phyloP scores from a whole-genome alignment of 2,329 filamentous ascomycete species.

The Plenodomus lindquistii region DNA sequence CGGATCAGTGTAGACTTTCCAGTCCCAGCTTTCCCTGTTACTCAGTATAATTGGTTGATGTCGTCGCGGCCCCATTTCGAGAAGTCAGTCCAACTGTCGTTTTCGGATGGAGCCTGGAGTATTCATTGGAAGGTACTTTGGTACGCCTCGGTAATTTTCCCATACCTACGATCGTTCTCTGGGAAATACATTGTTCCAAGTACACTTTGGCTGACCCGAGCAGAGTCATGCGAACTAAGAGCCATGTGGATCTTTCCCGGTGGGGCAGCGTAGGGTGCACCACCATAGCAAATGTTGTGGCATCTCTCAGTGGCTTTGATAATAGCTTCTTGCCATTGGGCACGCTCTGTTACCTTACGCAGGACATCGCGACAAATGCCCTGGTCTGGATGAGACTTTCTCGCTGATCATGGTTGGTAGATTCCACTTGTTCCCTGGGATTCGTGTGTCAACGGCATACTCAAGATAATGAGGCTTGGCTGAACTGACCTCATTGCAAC shows the following conservation, averaged over 20 bases:
- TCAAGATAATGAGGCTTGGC: too few relatives aligned
- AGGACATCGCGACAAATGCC: neutral
- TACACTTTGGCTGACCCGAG: neutral
- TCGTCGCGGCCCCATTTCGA: neutral
- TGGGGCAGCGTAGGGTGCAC: neutral
- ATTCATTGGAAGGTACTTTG: constrained; percentile 12
- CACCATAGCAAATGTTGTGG: neutral
- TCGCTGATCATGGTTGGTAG: neutral
- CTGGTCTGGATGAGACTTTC: neutral
- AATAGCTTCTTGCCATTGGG: neutral
- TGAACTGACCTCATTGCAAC: neutral
- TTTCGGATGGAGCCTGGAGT: neutral
- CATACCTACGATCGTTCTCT: constrained; percentile 6
- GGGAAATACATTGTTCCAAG: neutral
- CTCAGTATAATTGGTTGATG: constrained; percentile 28
- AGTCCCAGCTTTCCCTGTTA: constrained; percentile 52
- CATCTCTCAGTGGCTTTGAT: neutral
- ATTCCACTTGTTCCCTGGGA: constrained; percentile 1
- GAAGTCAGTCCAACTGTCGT: constrained; percentile 10
- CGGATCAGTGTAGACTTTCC: constrained; percentile 55
- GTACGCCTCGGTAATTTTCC: constrained; percentile 8
- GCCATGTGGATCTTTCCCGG: neutral
- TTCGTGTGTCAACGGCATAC: too few relatives aligned
- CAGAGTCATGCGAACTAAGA: neutral
- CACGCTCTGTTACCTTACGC: neutral